phyloP scores from a whole-genome alignment of 768 basidiomycete species.

The Naematelia aurantialba region DNA sequence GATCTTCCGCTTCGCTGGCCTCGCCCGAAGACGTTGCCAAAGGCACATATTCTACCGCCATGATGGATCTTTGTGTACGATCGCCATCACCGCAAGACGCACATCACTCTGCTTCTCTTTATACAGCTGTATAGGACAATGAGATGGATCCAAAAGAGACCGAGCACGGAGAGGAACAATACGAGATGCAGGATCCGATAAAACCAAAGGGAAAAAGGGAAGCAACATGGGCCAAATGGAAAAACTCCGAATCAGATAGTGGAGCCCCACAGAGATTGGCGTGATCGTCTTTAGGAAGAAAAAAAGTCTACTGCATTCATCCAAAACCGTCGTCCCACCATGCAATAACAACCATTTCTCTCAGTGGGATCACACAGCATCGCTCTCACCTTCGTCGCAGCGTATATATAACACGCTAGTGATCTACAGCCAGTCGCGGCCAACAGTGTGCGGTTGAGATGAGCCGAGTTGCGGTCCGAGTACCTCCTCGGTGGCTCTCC shows the following conservation, averaged over 20 bases:
- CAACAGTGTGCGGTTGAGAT: too few species aligned
- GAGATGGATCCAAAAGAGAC: too few species aligned
- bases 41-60: conserved; percentile 1
- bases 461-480: conserved; percentile 5
- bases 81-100: background rate
- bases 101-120: too few species aligned
- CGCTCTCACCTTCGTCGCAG: too few species aligned
- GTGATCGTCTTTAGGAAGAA: background rate
- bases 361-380: too few species aligned
- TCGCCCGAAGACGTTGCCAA: conserved; percentile 2
- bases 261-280: background rate
- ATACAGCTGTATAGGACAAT: too few species aligned
- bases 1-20: background rate
- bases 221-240: too few species aligned
- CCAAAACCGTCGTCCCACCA: background rate
- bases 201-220: too few species aligned
- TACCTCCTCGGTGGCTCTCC: conserved; percentile 41
- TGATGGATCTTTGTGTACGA: background rate
- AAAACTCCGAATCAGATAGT: background rate
- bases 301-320: background rate
- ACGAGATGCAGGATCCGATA: too few species aligned
- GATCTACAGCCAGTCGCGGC: too few species aligned
- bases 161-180: too few species aligned
- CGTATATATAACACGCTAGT: too few species aligned
- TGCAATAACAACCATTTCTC: background rate